Base-by-base conservation (phyloP, 257 asterid species). In the Apocynum venetum region DNA sequence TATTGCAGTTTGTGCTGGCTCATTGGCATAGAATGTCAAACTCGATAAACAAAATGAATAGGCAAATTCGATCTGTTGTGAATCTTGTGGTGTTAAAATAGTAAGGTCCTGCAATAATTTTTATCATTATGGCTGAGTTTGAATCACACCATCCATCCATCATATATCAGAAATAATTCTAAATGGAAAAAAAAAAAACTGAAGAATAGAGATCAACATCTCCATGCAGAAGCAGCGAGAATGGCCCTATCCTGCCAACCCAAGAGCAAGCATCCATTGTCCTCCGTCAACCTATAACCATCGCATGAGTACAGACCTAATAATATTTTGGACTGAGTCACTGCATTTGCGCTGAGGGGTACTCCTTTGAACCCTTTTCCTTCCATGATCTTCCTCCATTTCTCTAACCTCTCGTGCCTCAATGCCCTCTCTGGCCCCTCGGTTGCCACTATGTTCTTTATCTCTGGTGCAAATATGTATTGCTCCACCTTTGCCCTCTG, bases 181-280 rank as follows among this genome's bases (percentile, higher is more conserved):
- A 15, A 55, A 55, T 55, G 61, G 17, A 55, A 55, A 55, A 55
- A 7, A 2, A 46, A 8, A 46, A 46, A 47, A 36, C 44, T 15
- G 36, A 9, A 19, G 8, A 9, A 4, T 49, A 10, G 2, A 44
- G 72, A 46, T 84, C 80, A 92, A 86, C 97, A 92, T 41, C 92
- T 78, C 97, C 97, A 92, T 79, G 97, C 92, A 72, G 97, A 92
- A 38, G 97, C 97, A 57, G 96, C 97, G 59, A 92, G 89, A 52
- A 92, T 85, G 71, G 91, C 86, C 69, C 96, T 88, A 78, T 92
- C 96, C 78, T 92, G 97, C 97, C 97, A 92, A 41, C 97, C 97
- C 84, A 92, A 73, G 0, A 92, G 95, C 89, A 92, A 82, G 80
- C 96, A 88, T 3, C 97, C 97, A 35, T 77, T 87, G 40, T 92